Evolutionary conservation across 1,284 basidiomycete species (phyloP), one percentile per base, ranked within the genome.

Genomic region (Cryptococcus sp.): DNA sequence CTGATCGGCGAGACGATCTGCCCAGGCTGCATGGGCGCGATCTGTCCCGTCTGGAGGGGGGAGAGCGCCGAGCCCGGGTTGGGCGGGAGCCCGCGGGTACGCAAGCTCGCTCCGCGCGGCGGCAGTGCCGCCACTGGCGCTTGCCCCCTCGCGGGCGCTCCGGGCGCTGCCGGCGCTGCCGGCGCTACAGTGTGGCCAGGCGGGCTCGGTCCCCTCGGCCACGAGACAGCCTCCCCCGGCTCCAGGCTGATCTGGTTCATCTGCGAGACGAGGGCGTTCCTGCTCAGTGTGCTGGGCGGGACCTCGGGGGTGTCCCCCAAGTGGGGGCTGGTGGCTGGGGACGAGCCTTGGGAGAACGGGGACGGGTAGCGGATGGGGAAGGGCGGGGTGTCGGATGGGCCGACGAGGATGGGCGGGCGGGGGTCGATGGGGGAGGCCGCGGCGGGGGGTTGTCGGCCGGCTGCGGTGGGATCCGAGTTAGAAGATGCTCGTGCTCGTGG

Each of bases 341-440:
- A 67, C 6, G 63, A 66, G 6, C 54, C 50, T 20, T 61, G 63
- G 15, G 65, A 62, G 56, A 67, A 64, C 9, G 69, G 70, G 36
- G 60, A 65, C 3, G 71, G 70, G 57, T 67, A 69, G 8, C 67
- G 68, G 1, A 67, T 65, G 2, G 65, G 67, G 48, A 67, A 63
- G 2, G 44, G 50, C 33, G 56, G 46, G 2, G 65, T 63, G 16
- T 39, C 44, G 1, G 65, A 65, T 9, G 64, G 61, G 7, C 47
- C 44, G 24, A 66, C 66, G 5, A 37, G 36, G 3, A 62, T 61
- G n/a, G 69, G 68, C 4, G 68, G 66, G 8, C 65, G 57, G 15
- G 60, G 40, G 37, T 68, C 68, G 39, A 47, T 46, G 16, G 57
- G 54, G 3, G 57, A 59, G 0, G 63, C 44, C 13, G 52, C 42